A percentile compares a stretch with the other conserved stretches of the same genome.
phyloP scores from a whole-genome alignment of 345 rosid species.

The Rhodomyrtus tomentosa region DNA sequence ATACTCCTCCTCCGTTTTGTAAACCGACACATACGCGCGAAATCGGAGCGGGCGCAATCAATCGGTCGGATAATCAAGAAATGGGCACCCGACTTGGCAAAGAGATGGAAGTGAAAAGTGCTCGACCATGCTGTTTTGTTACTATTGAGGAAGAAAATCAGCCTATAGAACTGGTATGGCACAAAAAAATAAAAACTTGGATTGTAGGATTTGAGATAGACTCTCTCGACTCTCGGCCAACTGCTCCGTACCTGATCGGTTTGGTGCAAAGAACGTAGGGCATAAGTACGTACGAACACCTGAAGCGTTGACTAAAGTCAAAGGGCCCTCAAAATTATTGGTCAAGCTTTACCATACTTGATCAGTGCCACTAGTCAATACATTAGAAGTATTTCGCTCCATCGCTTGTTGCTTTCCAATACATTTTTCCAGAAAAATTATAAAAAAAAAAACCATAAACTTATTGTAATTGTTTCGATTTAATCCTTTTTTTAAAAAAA shows the following conservation, averaged over 20 bases:
- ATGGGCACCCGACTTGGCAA: neutral
- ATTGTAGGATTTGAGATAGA: neutral
- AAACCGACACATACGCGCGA: neutral
- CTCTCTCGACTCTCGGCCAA: neutral
- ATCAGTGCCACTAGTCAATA: neutral
- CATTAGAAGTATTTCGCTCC: neutral
- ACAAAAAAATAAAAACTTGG: neutral
- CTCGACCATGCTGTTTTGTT: neutral
- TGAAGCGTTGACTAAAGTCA: neutral
- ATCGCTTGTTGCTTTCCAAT: neutral
- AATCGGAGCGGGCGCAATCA: neutral
- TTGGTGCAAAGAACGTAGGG: neutral
- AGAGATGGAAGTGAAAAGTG: neutral
- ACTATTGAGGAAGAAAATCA: neutral
- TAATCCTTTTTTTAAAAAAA: too few relatives aligned
- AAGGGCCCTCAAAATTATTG: neutral
- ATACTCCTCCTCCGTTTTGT: neutral
- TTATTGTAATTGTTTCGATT: too few relatives aligned
- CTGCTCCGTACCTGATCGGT: neutral
- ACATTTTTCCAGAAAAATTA: neutral
- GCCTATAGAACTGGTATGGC: neutral
- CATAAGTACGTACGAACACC: neutral
- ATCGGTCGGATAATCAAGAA: neutral
- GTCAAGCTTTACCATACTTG: neutral
- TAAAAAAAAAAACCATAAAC: too few relatives aligned